Conservation (phyloP, 2,329 filamentous ascomycete genomes). For the Stemphylium lycopersici region DNA sequence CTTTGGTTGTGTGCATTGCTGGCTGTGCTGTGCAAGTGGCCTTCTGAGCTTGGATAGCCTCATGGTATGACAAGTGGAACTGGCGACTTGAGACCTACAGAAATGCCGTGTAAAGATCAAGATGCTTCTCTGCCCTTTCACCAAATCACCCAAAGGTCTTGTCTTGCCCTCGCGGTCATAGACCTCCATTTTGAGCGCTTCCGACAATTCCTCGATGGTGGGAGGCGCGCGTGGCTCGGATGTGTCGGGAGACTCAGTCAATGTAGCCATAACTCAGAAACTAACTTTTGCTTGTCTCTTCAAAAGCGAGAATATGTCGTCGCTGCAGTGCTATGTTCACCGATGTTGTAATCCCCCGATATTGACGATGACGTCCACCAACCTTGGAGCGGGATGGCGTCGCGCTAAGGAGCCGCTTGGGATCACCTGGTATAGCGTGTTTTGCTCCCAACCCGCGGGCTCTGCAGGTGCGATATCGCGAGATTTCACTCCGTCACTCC, state of each 20-base stretch:
- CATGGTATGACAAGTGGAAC: background rate
- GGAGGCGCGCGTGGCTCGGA: background rate
- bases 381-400: no score
- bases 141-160: conserved; percentile 19
- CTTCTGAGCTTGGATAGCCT: no score
- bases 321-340: no score
- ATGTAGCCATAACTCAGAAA: background rate
- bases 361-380: no score
- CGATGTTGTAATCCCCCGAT: no score
- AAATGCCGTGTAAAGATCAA: conserved; percentile 33
- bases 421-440: no score
- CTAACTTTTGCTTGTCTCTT: background rate
- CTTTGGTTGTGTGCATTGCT: background rate
- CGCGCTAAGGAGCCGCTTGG: no score
- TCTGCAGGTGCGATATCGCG: no score
- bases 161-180: conserved; percentile 26
- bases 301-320: no score
- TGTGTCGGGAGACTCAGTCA: background rate
- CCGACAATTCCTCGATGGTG: conserved; percentile 17
- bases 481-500: no score
- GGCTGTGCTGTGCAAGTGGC: background rate
- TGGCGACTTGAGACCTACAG: conserved; percentile 19
- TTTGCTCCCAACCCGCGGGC: no score
- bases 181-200: conserved; percentile 22
- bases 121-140: conserved; percentile 20